A percentile compares a stretch with the other conserved stretches of the same genome.
phyloP scores from a whole-genome alignment of 129 eudicot genomes.

The Flaveria bidentis region DNA sequence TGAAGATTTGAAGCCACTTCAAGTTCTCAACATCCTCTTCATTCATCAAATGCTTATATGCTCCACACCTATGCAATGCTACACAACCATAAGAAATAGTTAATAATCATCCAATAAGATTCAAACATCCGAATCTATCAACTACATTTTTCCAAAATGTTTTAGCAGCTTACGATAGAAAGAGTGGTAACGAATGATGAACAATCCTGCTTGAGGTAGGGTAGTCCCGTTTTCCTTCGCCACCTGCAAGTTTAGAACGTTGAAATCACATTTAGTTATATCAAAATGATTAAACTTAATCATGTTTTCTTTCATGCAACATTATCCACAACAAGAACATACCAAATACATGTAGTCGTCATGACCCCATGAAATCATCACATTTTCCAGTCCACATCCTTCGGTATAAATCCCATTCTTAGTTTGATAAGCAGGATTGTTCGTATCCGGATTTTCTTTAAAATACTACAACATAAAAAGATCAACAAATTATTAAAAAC shows the following conservation, averaged over 20 bases:
- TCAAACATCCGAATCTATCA: background rate
- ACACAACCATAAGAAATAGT: background rate
- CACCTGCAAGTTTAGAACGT: slow-evolving; percentile 32
- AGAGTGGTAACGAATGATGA: slow-evolving; percentile 56
- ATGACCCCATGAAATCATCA: slow-evolving; percentile 60
- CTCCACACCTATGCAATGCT: slow-evolving; percentile 67
- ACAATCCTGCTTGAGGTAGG: slow-evolving; percentile 54
- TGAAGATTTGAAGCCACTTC: slow-evolving; percentile 71
- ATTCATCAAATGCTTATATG: slow-evolving; percentile 66
- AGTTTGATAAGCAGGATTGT: slow-evolving; percentile 38
- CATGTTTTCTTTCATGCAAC: background rate
- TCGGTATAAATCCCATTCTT: slow-evolving; percentile 48
- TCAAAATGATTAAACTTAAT: background rate
- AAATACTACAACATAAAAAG: slow-evolving; percentile 35
- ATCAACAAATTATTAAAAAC: background rate
- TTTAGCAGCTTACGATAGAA: slow-evolving; percentile 47
- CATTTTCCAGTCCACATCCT: slow-evolving; percentile 53
- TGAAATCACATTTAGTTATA: background rate
- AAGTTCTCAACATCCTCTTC: slow-evolving; percentile 63
- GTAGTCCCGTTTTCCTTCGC: slow-evolving; percentile 50
- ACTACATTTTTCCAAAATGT: too few species aligned
- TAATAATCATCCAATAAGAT: background rate
- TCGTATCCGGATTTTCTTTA: slow-evolving; percentile 44
- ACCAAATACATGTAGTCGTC: slow-evolving; percentile 72
- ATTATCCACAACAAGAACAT: background rate